Percentiles rank a stretch among this genome's conserved stretches.
Conservation (phyloP, 495 filamentous ascomycete genomes). For the Penicillium alfredii region DNA sequence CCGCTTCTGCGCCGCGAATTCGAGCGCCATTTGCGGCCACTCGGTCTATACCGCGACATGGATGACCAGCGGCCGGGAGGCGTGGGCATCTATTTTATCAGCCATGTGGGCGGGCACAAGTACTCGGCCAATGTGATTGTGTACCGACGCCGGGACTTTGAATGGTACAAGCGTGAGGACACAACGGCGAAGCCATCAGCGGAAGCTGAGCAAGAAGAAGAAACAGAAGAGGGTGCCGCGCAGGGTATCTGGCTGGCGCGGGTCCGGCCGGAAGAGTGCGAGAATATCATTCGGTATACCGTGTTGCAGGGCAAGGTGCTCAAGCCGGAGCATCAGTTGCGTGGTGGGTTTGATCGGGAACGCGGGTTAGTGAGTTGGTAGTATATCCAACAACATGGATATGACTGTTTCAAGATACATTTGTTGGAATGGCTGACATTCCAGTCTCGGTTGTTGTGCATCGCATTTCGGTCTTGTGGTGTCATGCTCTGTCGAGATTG, state of each 20-base stretch:
- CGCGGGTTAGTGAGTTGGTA: slow-evolving; percentile 85
- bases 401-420: no score
- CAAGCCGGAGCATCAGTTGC: slow-evolving; percentile 73
- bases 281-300: slow-evolving; percentile 86
- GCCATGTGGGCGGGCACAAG: slow-evolving; percentile 90
- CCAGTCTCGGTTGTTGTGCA: no score
- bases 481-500: no score
- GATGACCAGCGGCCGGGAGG: slow-evolving; percentile 83
- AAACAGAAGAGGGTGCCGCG: slow-evolving; percentile 59
- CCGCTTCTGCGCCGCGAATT: slow-evolving; percentile 82
- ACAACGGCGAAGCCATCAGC: no score
- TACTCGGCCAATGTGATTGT: slow-evolving; percentile 85
- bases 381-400: background rate
- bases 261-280: slow-evolving; percentile 85
- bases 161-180: slow-evolving; percentile 39
- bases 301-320: slow-evolving; percentile 90
- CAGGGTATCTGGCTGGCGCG: slow-evolving; percentile 95
- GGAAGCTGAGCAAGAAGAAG: slow-evolving; percentile 30
- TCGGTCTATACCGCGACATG: slow-evolving; percentile 80
- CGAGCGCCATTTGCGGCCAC: slow-evolving; percentile 77
- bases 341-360: slow-evolving; percentile 84
- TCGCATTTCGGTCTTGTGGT: no score
- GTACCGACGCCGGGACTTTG: slow-evolving; percentile 62
- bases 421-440: no score
- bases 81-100: slow-evolving; percentile 92